phyloP scores from a whole-genome alignment of 2,329 filamentous ascomycete genomes.

The Sporothrix inflata region DNA sequence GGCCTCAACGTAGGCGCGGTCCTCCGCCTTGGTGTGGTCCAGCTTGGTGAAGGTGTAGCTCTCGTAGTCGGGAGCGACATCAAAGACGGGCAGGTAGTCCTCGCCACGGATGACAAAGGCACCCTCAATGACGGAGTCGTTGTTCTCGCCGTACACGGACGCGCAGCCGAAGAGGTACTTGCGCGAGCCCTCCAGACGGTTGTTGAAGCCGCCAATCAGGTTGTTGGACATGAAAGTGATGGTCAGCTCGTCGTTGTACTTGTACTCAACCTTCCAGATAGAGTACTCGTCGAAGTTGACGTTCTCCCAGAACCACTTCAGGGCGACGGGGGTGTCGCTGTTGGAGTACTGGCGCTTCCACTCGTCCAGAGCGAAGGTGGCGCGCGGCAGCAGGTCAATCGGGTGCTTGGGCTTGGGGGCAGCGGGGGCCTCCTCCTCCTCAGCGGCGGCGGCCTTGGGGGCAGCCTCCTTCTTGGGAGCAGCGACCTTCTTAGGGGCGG shows the following conservation, averaged over 20 bases:
- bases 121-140: slow-evolving; percentile 89
- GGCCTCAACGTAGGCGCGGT: slow-evolving; percentile 82
- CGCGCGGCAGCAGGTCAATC: slow-evolving; percentile 78
- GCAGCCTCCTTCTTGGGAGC: slow-evolving; percentile 44
- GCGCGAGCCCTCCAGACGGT: slow-evolving; percentile 93
- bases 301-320: slow-evolving; percentile 99
- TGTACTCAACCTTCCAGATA: slow-evolving; percentile 92
- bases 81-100: slow-evolving; percentile 82
- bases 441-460: slow-evolving; percentile 53
- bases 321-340: slow-evolving; percentile 79
- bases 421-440: slow-evolving; percentile 52
- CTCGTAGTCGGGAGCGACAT: slow-evolving; percentile 96
- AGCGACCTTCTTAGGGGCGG: slow-evolving; percentile 52
- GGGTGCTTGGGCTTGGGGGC: slow-evolving; percentile 95
- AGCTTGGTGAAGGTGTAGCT: slow-evolving; percentile 97
- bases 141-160: slow-evolving; percentile 86
- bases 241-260: slow-evolving; percentile 98
- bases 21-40: slow-evolving; percentile 81
- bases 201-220: slow-evolving; percentile 97
- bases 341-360: slow-evolving; percentile 99
- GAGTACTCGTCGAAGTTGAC: slow-evolving; percentile 94
- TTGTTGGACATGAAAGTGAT: slow-evolving; percentile 99
- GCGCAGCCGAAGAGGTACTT: slow-evolving; percentile 95
- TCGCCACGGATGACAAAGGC: slow-evolving; percentile 95
- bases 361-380: slow-evolving; percentile 86